Base-by-base conservation (phyloP, 257 asterid genomes). In the Coffea canephora region DNA sequence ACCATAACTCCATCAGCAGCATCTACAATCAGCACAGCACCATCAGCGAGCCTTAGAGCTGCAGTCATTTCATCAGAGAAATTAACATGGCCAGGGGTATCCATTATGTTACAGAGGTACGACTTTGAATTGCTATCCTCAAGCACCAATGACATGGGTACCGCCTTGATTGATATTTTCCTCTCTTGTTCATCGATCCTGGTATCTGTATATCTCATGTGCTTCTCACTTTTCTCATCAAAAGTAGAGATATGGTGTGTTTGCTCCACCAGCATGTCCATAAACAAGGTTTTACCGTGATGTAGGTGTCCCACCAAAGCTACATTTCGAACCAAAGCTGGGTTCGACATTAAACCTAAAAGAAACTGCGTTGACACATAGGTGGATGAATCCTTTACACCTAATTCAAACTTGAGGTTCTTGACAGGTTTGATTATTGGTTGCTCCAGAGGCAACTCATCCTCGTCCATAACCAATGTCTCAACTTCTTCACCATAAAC, bases 1-100 rank as follows among this genome's bases (percentile, higher is more conserved):
- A 95, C 99, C 99, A 96, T 88, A 71, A 93, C 97, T 85, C 99
- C 98, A 79, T 92, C 99, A 69, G 92, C 99, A 74, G 98, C 99
- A 88, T 96, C 99, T 74, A 96, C 98, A 81, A 96, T 84, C 83
- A 96, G 86, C 50, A 96, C 98, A 25, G 98, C 99, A 81, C 99
- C 99, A 89, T 96, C 99, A 69, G 99, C 97, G 85, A 96, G 98
- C 87, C 99, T 89, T 59, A 95, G 90, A 15, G 98, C 97, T 80
- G 99, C 98, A 43, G 96, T 85, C 98, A 95, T 95, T 86, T 95
- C 99, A 88, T 95, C 99, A 2, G 99, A 93, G 76, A 95, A 95
- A 87, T 95, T 93, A 54, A 90, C 98, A 87, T 95, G 99, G 39
- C 99, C 99, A 19, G 99, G 98, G 43, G 99, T 88, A 82, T 95